These are phyloP conservation scores for Vitis hybrid DNA, from an alignment of 177 flowering plant species.

Conservation along the genomic window DNA sequence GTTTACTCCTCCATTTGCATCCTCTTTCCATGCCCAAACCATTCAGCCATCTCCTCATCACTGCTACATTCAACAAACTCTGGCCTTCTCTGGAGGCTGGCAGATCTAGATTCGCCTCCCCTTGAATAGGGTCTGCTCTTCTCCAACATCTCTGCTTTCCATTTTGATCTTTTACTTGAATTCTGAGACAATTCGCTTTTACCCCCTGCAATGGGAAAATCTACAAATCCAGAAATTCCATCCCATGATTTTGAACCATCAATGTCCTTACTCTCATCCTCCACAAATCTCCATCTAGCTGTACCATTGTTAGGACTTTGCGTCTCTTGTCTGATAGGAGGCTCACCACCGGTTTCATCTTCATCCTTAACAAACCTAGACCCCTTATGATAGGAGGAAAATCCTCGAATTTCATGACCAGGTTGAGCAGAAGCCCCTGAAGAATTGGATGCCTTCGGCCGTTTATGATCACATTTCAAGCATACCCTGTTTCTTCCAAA, in stretches of 20 bases:
- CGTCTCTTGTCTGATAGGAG: constrained; percentile 15
- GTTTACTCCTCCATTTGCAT: constrained; percentile 5
- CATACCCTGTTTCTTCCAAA: constrained; percentile 77
- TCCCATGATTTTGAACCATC: constrained; percentile 12
- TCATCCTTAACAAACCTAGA: neutral
- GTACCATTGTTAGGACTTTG: constrained; percentile 7
- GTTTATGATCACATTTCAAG: constrained; percentile 73
- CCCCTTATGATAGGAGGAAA: constrained; percentile 1
- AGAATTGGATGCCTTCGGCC: constrained; percentile 50
- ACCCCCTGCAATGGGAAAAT: constrained; percentile 69
- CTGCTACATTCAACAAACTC: constrained; percentile 30
- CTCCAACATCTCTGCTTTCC: constrained; percentile 49
- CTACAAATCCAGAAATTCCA: constrained; percentile 24
- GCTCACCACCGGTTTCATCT: constrained; percentile 8
- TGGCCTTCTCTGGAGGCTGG: constrained; percentile 10
- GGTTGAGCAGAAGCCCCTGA: constrained; percentile 16
- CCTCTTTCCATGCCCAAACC: constrained; percentile 53
- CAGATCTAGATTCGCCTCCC: constrained; percentile 12
- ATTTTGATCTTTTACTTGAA: constrained; percentile 35
- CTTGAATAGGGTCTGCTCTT: constrained; percentile 16
- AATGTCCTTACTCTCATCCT: constrained; percentile 27
- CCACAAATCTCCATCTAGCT: constrained; percentile 32
- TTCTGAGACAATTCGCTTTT: constrained; percentile 44
- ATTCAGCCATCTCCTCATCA: constrained; percentile 68
- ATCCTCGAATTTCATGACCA: constrained; percentile 9